Conservation (phyloP, 208 protist species). For the Crithidia expoeki region DNA sequence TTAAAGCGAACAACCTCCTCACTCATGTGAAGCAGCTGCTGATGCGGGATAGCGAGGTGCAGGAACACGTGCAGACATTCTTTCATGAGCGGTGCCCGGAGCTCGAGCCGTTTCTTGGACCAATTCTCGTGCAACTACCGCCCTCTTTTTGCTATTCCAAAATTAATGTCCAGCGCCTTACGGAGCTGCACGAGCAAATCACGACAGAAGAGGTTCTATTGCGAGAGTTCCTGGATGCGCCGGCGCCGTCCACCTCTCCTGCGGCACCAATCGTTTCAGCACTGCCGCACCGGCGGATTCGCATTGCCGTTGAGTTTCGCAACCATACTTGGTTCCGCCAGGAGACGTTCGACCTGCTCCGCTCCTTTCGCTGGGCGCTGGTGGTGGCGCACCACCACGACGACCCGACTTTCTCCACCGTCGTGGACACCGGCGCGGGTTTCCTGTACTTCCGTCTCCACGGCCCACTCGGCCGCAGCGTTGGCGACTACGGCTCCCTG, state of each 20-base stretch:
- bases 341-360: constrained; percentile 55
- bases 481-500: constrained; percentile 73
- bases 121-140: constrained; percentile 73
- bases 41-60: constrained; percentile 47
- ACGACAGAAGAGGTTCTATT: constrained; percentile 32
- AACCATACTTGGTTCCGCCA: constrained; percentile 61
- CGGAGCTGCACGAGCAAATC: constrained; percentile 37
- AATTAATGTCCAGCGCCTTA: constrained; percentile 51
- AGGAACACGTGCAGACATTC: constrained; percentile 50
- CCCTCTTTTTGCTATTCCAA: constrained; percentile 56
- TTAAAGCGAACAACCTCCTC: constrained; percentile 82
- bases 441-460: constrained; percentile 84
- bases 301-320: constrained; percentile 80
- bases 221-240: constrained; percentile 5
- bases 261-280: background rate
- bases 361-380: constrained; percentile 58
- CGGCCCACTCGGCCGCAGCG: constrained; percentile 47
- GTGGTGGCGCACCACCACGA: constrained; percentile 73
- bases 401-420: constrained; percentile 45
- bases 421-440: constrained; percentile 57
- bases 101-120: constrained; percentile 59
- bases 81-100: constrained; percentile 49
- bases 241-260: background rate
- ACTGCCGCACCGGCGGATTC: constrained; percentile 28
- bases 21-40: constrained; percentile 67